Evolutionary conservation across 1,284 basidiomycete genomes (phyloP), one percentile per base, ranked within the genome.

Genomic region (Veloporphyrellus conicus): DNA sequence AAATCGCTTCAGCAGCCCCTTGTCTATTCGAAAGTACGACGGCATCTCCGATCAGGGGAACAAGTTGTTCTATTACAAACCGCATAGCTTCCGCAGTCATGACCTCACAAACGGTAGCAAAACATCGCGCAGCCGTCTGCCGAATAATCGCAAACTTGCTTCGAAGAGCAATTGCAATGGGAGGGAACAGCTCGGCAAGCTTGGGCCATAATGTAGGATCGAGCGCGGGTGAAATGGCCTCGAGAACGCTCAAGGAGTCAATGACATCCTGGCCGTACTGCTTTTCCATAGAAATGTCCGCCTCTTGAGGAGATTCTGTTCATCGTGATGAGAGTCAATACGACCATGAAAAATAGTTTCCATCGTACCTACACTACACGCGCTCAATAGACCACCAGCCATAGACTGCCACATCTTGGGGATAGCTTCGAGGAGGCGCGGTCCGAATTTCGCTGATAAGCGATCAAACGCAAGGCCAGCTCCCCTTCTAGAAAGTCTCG

Each of bases 351-450:
- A 10, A 14, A 43, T 40, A 42, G 35, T 18, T 32, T 22, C 15
- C 36, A 31, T 59, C 78, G 47, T 62, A 86, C 89, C 81, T 45
- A 74, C 67, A 42, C 75, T 69, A 49, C 87, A 93, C n/a, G 82
- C 77, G 47, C 78, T 78, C 32, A 87, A 59, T 28, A 96, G 66
- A 18, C 90, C 84, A 27, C 84, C 84, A 16, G 84, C 84, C 82
- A 96, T 91, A 15, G 90, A 92, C 40, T 88, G 83, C 94, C 95
- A 99, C 76, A 97, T 88, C 56, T 84, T 90, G 2, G 95, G 94
- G 19, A 97, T 82, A 12, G 79, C 72, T 0, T 84, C 78, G 40
- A 99, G 75, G 20, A 98, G 72, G 10, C 69, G 70, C 3, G 81
- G 66, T 1, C 90, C 92, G 59, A 99, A 98, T 53, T 79, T 79